Conservation (phyloP, 2,329 filamentous ascomycete species). For the Clonostachys rhizophaga region DNA sequence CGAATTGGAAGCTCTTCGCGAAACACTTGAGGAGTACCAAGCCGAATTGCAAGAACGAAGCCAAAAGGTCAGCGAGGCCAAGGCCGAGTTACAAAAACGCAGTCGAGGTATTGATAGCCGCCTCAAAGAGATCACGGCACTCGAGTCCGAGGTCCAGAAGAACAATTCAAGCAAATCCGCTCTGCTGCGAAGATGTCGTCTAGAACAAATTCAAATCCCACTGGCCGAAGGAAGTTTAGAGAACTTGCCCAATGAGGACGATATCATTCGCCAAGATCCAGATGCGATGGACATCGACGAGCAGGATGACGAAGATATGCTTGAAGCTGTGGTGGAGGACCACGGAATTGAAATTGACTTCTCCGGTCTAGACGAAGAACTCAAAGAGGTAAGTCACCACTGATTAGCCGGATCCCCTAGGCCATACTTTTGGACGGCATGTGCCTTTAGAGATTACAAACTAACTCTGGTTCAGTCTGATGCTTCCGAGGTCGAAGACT, state of each 20-base stretch:
- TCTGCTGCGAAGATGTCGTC: slow-evolving; percentile 80
- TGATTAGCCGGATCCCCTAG: too few relatives aligned
- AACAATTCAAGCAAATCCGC: slow-evolving; percentile 81
- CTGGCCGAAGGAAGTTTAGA: slow-evolving; percentile 74
- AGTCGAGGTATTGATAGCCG: slow-evolving; percentile 75
- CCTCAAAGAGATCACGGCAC: slow-evolving; percentile 67
- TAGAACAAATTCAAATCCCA: slow-evolving; percentile 88
- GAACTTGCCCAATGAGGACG: slow-evolving; percentile 81
- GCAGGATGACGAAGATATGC: slow-evolving; percentile 54
- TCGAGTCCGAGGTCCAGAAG: slow-evolving; percentile 85
- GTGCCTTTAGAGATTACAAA: too few relatives aligned
- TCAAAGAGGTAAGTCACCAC: slow-evolving; percentile 61
- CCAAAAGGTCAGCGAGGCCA: slow-evolving; percentile 73
- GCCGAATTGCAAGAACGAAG: slow-evolving; percentile 63
- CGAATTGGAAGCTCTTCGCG: slow-evolving; percentile 71
- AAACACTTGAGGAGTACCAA: slow-evolving; percentile 66
- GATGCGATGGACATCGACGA: slow-evolving; percentile 93
- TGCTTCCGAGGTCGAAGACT: slow-evolving; percentile 67
- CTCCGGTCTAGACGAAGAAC: slow-evolving; percentile 72
- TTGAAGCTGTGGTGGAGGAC: slow-evolving; percentile 70
- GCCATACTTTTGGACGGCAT: too few relatives aligned
- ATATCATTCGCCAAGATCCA: slow-evolving; percentile 68
- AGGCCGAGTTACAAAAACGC: slow-evolving; percentile 75
- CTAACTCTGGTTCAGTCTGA: slow-evolving; percentile 45
- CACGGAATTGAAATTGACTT: slow-evolving; percentile 92